A percentile compares a stretch with the other conserved stretches of the same genome.
These are phyloP conservation scores for Helicostylum pulchrum DNA, from an alignment of 192 early-diverging fungal species.

Conservation along the genomic window DNA sequence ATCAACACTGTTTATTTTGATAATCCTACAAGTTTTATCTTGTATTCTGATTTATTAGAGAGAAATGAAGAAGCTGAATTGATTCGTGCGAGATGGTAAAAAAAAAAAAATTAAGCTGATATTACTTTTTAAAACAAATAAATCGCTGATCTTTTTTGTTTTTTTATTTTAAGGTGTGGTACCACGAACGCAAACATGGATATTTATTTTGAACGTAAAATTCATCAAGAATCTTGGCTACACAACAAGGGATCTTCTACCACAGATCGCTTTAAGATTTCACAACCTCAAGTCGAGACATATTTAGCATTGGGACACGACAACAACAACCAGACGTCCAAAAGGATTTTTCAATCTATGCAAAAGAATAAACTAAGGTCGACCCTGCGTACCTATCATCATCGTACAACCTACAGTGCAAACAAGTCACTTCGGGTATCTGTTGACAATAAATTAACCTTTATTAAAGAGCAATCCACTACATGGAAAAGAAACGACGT, in stretches of 20 bases:
- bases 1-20: neutral
- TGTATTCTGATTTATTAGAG: neutral
- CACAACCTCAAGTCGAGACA: neutral
- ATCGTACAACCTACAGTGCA: neutral
- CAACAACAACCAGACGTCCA: neutral
- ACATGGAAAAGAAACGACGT: neutral
- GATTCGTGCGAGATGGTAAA: slow-evolving; percentile 4
- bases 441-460: neutral
- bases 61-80: neutral
- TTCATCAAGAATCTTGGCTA: neutral
- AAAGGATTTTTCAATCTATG: neutral
- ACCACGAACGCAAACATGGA: neutral
- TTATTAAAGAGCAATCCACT: neutral
- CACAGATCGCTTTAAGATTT: neutral
- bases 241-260: neutral
- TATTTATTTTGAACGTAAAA: slow-evolving; percentile 1
- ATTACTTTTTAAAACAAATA: neutral
- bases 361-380: neutral
- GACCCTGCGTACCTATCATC: neutral
- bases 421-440: neutral
- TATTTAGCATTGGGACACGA: neutral
- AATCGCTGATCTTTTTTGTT: neutral
- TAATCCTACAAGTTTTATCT: neutral
- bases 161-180: neutral
- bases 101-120: slow-evolving; percentile 4